These are phyloP conservation scores for Phytophthora cactorum DNA, from an alignment of 352 stramenopile genomes.

Conservation along the genomic window DNA sequence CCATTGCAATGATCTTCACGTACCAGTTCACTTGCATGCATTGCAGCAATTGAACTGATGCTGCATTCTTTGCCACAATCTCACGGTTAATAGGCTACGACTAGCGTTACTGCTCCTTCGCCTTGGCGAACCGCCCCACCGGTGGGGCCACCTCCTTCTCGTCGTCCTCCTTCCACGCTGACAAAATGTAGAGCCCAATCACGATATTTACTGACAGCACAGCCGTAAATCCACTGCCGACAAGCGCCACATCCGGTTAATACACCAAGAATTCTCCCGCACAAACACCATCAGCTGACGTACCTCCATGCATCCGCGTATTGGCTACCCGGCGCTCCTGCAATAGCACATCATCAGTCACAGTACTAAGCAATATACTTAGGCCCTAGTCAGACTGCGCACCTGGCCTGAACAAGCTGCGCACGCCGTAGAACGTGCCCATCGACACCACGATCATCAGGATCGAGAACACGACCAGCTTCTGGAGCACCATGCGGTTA, in stretches of 20 bases:
- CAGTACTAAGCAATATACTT: neutral
- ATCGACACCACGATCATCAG: slow-evolving; percentile 73
- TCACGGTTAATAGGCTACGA: neutral
- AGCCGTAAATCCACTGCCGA: slow-evolving; percentile 64
- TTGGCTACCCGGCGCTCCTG: slow-evolving; percentile 37
- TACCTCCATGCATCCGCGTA: slow-evolving; percentile 80
- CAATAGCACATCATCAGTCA: slow-evolving; percentile 1
- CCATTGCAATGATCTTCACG: neutral
- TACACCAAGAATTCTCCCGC: neutral
- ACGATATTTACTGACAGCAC: slow-evolving; percentile 82
- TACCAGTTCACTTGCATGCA: neutral
- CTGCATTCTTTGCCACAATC: neutral
- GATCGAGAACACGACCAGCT: slow-evolving; percentile 74
- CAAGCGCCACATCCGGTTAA: neutral
- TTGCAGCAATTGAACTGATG: neutral
- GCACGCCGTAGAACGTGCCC: slow-evolving; percentile 68
- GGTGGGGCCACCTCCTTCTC: slow-evolving; percentile 54
- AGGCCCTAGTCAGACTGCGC: neutral
- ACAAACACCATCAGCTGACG: neutral
- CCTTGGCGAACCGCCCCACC: slow-evolving; percentile 63
- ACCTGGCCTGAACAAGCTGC: slow-evolving; percentile 55
- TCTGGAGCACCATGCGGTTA: slow-evolving; percentile 76
- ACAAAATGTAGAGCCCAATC: slow-evolving; percentile 80
- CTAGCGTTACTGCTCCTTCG: slow-evolving; percentile 49
- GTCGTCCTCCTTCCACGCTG: slow-evolving; percentile 69